Evolutionary conservation across 768 basidiomycete species (phyloP), one percentile per base, ranked within the genome.

Genomic region (Candolleomyces eurysporus): DNA sequence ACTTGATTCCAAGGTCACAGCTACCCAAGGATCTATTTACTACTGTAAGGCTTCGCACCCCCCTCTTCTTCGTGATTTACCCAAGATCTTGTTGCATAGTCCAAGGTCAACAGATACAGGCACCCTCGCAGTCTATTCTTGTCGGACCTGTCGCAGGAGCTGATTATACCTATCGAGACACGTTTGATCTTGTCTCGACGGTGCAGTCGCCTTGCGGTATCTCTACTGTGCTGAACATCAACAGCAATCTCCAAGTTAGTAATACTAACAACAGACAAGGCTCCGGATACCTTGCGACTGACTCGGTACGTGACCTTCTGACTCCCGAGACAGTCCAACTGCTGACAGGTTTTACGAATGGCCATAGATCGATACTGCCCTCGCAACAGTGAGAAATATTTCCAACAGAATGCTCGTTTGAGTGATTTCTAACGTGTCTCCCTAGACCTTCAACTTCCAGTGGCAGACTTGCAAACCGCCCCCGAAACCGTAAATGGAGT

Each of bases 171-270:
- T 68, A 66, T 53, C 59, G 54, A 17, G 62, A 62, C 30, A 31
- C 43, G 6, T 66, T 66, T 54, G 62, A 60, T 17, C 36, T 65
- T 13, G 62, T 55, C 19, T 48, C 55, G 36, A 61, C 60, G 4
- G 62, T 58, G 21, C 62, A 58, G n/a, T 59, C 63, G 26, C 61
- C 62, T 42, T 68, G 65, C 59, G 65, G 65, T 9, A 51, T 61
- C 19, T 31, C 61, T 19, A 65, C 65, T 4, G 67, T 68, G 36
- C 46, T 68, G 22, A 68, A 68, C 54, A 63, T 68, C 32, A 59
- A 51, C 48, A 65, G 59, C 5, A 59, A 61, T 11, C 48, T 68
- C 21, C 62, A 60, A 13, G 59, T 62, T 31, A 66, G 55, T 51
- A 66, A 68, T 42, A 17, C 45, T 17, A 21, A 17, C 7, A 46